Evolutionary conservation across 2,329 filamentous ascomycete genomes (phyloP), one percentile per base, ranked within the genome.

Genomic region (Geoglossum cookeanum): DNA sequence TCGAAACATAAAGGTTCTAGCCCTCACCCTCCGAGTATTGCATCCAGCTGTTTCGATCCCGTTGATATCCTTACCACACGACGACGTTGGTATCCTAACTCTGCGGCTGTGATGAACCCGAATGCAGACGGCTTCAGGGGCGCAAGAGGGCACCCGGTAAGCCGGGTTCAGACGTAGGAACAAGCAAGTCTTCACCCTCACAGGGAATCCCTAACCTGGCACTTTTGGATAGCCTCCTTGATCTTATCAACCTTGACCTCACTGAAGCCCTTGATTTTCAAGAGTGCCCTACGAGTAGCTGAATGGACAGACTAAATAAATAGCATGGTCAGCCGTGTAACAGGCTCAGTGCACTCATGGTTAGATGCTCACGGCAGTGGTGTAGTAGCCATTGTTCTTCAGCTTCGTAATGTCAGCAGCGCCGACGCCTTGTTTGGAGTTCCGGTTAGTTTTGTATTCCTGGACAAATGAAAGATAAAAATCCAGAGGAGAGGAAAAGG

Each of bases 181-280:
- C 13, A n/a, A 32, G 8, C 3, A 45, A 32, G 13, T 3, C 27
- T 35, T 33, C 30, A 2, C 37, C 13, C 4, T 39, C 5, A n/a
- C n/a, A 53, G 17, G 9, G n/a, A 49, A 22, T 22, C 33, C 4
- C 68, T 57, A 67, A 80, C 78, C 66, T 77, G 69, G 59, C 77
- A 80, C 66, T 83, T 83, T 51, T 74, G 72, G 57, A 80, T 75
- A 54, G 81, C 81, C 62, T 85, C 82, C 64, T 83, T 84, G 65
- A 85, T 75, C 66, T 84, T 85, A 61, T 85, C 81, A 3, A 84
- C 81, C 66, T 85, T 85, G 64, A 79, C 73, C 65, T 84, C 81
- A 58, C 80, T 84, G 67, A 84, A 83, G 7, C 81, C 82, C 64
- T 83, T 84, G 67, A 85, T 84, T 65, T 80, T 84, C 56, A 80